These are phyloP conservation scores for Rhodotorula sp. DNA, from an alignment of 1,284 basidiomycete genomes.

Conservation along the genomic window DNA sequence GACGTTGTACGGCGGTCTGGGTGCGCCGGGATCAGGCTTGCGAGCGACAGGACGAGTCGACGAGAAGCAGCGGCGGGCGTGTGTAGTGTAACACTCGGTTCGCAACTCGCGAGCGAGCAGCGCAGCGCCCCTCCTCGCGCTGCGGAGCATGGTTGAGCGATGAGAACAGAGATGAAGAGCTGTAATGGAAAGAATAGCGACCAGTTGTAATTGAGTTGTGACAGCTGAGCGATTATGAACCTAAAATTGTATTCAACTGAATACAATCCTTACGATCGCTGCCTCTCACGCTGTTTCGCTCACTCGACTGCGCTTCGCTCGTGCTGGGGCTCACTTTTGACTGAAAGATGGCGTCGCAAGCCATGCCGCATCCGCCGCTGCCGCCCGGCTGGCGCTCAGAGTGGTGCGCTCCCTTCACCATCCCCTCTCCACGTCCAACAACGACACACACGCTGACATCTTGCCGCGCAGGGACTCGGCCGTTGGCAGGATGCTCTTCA, in stretches of 20 bases:
- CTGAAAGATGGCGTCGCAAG: conserved; percentile 22
- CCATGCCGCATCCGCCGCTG: conserved; percentile 33
- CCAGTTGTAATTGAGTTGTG: too few species aligned
- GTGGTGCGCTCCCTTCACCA: conserved; percentile 22
- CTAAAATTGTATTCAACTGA: too few species aligned
- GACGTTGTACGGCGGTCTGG: conserved; percentile 53
- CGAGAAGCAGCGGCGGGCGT: conserved; percentile 13
- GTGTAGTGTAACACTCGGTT: neutral
- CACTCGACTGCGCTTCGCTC: neutral
- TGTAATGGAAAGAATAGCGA: too few species aligned
- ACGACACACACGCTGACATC: neutral
- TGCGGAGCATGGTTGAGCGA: neutral
- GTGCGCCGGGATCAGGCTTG: neutral
- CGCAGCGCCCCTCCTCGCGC: neutral
- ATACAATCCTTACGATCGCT: neutral
- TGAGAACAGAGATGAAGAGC: neutral
- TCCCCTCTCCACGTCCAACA: neutral
- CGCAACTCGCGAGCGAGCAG: too few species aligned
- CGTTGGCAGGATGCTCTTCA: conserved; percentile 23
- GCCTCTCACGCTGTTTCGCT: neutral
- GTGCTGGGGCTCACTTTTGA: neutral
- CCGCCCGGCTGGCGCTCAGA: conserved; percentile 37
- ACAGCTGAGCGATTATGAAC: too few species aligned
- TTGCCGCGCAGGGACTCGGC: conserved; percentile 17
- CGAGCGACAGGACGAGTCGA: neutral